Base-by-base conservation (phyloP, 2,329 filamentous ascomycete genomes). In the Colletotrichum orchidophilum region DNA sequence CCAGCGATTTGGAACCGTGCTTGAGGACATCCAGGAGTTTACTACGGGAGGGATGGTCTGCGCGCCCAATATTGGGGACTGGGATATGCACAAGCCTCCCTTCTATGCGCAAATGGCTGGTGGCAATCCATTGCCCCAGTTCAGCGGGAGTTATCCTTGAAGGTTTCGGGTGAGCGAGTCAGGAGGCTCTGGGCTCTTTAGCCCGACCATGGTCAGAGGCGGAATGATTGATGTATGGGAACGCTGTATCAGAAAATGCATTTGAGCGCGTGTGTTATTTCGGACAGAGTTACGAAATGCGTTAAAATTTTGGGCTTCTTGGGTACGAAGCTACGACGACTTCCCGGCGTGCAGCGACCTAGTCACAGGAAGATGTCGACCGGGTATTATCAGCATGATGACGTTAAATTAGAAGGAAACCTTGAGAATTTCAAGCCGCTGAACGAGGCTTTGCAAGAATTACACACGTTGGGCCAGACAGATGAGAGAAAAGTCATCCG, bases 1-100 rank as follows among this genome's bases (percentile, higher is more conserved):
- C 8, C 66, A 70, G 54, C 54, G 70, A n/a, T 57, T 72, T 5
- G 66, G 65, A 26, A 63, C 21, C 3, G 61, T 61, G 12, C 29
- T 72, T 3, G 66, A 72, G 39, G 70, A 72, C 21, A 57, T 72
- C 15, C 58, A 65, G 21, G 66, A 70, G 46, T 72, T 72, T 24
- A 63, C 46, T 31, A 60, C 66, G 24, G 70, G 70, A 18, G 58
- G 66, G 11, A 64, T 69, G 54, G 68, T 67, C 33, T 46, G 63
- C 15, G 63, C 57, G 35, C 33, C 57, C 35, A 60, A 65, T 11
- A 59, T 66, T 9, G 67, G 67, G 18, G 53, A 69, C 13, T 71
- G 52, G 60, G 66, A 65, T 13, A 31, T 59, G 29, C n/a, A 46
- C 21, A 63, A 52, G 39, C 54, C 50, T 33, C 61, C 70, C 15